Percentiles rank a stretch among this genome's conserved stretches.
phyloP scores from a whole-genome alignment of 345 rosid genomes.

The Dovyalis caffra region DNA sequence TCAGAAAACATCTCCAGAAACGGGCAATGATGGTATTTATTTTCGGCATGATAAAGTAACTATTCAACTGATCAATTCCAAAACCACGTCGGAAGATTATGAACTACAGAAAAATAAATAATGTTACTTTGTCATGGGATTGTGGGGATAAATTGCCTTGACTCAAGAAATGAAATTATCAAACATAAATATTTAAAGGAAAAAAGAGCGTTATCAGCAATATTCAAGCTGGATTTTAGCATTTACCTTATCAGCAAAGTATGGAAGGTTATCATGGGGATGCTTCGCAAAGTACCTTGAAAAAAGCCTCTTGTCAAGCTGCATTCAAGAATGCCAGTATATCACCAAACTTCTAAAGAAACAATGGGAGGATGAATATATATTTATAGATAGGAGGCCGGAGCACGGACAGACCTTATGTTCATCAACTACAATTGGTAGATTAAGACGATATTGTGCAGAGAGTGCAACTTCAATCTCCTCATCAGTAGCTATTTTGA shows the following conservation, averaged over 20 bases:
- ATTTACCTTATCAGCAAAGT: conserved; percentile 64
- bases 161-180: no score
- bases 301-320: conserved; percentile 68
- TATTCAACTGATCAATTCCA: conserved; percentile 64
- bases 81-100: conserved; percentile 74
- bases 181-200: no score
- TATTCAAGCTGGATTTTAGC: neutral
- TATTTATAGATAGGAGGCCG: no score
- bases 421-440: conserved; percentile 71
- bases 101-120: conserved; percentile 35
- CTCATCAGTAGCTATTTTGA: conserved; percentile 54
- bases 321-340: conserved; percentile 21
- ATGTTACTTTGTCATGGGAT: neutral
- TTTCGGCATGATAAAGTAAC: conserved; percentile 54
- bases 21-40: conserved; percentile 53
- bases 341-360: neutral
- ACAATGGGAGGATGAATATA: no score
- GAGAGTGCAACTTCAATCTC: conserved; percentile 67
- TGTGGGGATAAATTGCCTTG: no score
- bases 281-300: conserved; percentile 49
- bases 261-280: conserved; percentile 63
- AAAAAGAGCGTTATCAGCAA: no score
- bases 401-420: conserved; percentile 42
- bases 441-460: conserved; percentile 72
- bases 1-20: conserved; percentile 50